Evolutionary conservation across 2,329 filamentous ascomycete species (phyloP).

Genomic region (Fusarium redolens): DNA sequence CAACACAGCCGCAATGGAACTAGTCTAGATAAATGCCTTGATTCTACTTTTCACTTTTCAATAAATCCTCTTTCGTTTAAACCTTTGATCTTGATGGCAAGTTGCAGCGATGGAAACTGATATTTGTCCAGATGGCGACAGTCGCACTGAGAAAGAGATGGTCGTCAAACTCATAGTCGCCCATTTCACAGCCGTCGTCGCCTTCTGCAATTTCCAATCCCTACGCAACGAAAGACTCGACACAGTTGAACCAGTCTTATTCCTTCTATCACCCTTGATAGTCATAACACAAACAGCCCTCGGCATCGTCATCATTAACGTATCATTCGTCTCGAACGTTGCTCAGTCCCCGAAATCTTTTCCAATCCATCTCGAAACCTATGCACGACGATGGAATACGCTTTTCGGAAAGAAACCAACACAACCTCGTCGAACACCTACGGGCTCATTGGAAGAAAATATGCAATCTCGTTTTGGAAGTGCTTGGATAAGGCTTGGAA

Average conservation of each 20-base stretch:
- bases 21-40: neutral
- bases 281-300: neutral
- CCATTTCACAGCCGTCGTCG: conserved; percentile 7
- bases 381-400: neutral
- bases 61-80: neutral
- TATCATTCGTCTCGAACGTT: neutral
- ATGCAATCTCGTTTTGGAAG: neutral
- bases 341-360: neutral
- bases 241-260: conserved; percentile 17
- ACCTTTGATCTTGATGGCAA: accelerated
- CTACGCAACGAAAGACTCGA: conserved; percentile 16
- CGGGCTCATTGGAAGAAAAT: neutral
- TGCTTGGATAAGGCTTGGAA: neutral
- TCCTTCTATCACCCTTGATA: conserved; percentile 9
- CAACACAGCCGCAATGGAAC: neutral
- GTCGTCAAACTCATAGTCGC: conserved; percentile 23
- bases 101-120: neutral
- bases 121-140: neutral
- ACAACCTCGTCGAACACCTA: accelerated
- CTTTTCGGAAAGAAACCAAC: conserved; percentile 1
- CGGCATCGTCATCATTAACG: neutral
- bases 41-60: too few relatives aligned
- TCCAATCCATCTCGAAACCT: neutral
- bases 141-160: neutral
- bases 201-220: conserved; percentile 21